These are phyloP conservation scores for Chaetomiaceae sp. DNA, from an alignment of 2,329 filamentous ascomycete species.

Conservation along the genomic window DNA sequence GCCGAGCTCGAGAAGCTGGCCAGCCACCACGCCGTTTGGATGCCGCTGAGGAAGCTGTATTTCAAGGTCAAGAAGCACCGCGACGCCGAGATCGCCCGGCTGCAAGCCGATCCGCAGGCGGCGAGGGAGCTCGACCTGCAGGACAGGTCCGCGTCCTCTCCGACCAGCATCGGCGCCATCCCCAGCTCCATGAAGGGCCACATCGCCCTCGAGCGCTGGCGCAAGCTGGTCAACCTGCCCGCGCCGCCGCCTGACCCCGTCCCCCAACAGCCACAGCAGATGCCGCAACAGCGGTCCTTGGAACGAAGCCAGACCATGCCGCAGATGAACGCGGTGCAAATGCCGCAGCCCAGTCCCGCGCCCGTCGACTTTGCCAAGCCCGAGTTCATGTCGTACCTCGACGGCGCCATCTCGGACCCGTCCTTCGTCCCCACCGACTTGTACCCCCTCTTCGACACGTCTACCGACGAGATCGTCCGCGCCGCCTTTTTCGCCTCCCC, in stretches of 20 bases:
- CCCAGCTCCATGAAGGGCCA: conserved; percentile 43
- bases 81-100: conserved; percentile 45
- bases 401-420: conserved; percentile 20
- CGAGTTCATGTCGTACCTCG: conserved; percentile 21
- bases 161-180: conserved; percentile 45
- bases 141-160: conserved; percentile 42
- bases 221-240: conserved; percentile 39
- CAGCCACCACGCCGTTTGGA: conserved; percentile 46
- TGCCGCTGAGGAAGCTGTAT: conserved; percentile 52
- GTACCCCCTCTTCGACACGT: conserved; percentile 10
- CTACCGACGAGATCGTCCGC: conserved; percentile 9
- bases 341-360: not conserved
- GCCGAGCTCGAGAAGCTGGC: conserved; percentile 42
- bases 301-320: conserved; percentile 2
- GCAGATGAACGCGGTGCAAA: not conserved
- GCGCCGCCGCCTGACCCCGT: conserved; percentile 18
- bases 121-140: conserved; percentile 46
- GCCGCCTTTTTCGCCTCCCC: conserved; percentile 15
- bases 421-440: conserved; percentile 22
- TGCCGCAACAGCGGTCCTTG: not conserved
- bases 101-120: conserved; percentile 46
- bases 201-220: conserved; percentile 50
- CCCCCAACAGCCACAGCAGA: not conserved
- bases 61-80: conserved; percentile 49
- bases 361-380: conserved; percentile 5